Base-by-base conservation (phyloP, 2,329 filamentous ascomycete species). In the Hirsutella rhossiliensis region DNA sequence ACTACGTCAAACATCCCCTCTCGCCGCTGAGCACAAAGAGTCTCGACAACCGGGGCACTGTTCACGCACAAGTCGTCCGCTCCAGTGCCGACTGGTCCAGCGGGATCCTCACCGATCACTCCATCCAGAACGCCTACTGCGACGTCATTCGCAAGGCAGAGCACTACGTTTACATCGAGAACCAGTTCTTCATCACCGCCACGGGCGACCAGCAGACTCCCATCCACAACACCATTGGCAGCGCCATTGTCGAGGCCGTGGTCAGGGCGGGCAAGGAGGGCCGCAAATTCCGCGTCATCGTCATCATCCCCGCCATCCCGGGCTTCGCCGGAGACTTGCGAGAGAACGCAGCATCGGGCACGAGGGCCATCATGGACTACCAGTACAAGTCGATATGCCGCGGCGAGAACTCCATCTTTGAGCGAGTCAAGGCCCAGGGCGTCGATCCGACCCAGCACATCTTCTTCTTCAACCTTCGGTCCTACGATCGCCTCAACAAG, bases 151-250 rank as follows among this genome's bases (percentile, higher is more conserved):
- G 82, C 42, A 87, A 86, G 42, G 90, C 90, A 0, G 69, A 96
- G 63, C 90, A 97, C 59, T 96, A 80, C 53, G 84, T 98, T 20
- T 98, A 97, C 66, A 95, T 98, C 48, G 92, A 98, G 62, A 97
- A 97, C 56, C 92, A 98, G 56, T 97, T 97, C 68, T 98, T 97
- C 71, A 96, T 94, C 58, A 94, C 88, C 1, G 86, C 92, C 0
- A 97, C 90, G 0, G 87, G 87, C 9, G 82, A 92, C n/a, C 65
- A 95, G 31, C 89, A 96, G 60, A 67, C 72, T 1, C 90, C 90
- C 0, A 78, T 97, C 20, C 80, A 87, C 62, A 98, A 98, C 59
- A 83, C 80, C 17, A 84, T 98, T 43, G 92, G 92, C 12, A 73
- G 73, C 8, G 82, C 92, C 2, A 95, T 98, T 43, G 92, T 96